Evolutionary conservation across 2,329 filamentous ascomycete genomes (phyloP).

Genomic region (Sporothrix luriei): DNA sequence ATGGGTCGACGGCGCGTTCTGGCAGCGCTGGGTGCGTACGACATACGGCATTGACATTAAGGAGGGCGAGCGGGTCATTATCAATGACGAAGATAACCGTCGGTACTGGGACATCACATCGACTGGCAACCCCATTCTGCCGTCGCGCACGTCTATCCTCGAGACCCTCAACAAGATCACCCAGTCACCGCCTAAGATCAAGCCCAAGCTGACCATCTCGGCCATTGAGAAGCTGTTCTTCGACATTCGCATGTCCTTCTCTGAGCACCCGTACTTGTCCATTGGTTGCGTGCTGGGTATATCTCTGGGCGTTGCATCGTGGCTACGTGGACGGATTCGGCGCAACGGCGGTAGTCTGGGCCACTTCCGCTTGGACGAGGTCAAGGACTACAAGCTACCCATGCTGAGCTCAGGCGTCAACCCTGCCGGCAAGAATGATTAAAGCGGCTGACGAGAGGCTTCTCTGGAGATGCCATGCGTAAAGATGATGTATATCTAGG

Average conservation of each 20-base stretch:
- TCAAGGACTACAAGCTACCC: slow-evolving; percentile 64
- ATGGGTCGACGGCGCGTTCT: slow-evolving; percentile 96
- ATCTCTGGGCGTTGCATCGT: slow-evolving; percentile 55
- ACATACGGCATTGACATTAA: slow-evolving; percentile 90
- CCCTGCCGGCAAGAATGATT: slow-evolving; percentile 56
- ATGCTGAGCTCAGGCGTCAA: slow-evolving; percentile 54
- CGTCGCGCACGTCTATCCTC: slow-evolving; percentile 85
- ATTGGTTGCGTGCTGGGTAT: slow-evolving; percentile 61
- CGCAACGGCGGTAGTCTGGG: slow-evolving; percentile 52
- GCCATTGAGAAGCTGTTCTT: slow-evolving; percentile 72
- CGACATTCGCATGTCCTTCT: slow-evolving; percentile 61
- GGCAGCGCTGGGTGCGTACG: slow-evolving; percentile 95
- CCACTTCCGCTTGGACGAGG: slow-evolving; percentile 63
- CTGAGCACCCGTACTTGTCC: slow-evolving; percentile 62
- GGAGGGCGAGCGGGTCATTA: slow-evolving; percentile 88
- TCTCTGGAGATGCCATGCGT: no score
- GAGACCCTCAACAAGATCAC: slow-evolving; percentile 79
- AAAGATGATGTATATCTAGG: background rate
- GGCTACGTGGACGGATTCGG: slow-evolving; percentile 59
- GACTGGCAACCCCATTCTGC: slow-evolving; percentile 85
- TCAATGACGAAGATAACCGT: slow-evolving; percentile 94
- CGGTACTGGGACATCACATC: slow-evolving; percentile 93
- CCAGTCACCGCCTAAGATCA: slow-evolving; percentile 68
- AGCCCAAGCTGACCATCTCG: slow-evolving; percentile 75
- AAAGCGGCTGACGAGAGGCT: slow-evolving; percentile 20